Evolutionary conservation across 1,284 basidiomycete species (phyloP), one percentile per base, ranked within the genome.

Genomic region (Naganishia sp.): DNA sequence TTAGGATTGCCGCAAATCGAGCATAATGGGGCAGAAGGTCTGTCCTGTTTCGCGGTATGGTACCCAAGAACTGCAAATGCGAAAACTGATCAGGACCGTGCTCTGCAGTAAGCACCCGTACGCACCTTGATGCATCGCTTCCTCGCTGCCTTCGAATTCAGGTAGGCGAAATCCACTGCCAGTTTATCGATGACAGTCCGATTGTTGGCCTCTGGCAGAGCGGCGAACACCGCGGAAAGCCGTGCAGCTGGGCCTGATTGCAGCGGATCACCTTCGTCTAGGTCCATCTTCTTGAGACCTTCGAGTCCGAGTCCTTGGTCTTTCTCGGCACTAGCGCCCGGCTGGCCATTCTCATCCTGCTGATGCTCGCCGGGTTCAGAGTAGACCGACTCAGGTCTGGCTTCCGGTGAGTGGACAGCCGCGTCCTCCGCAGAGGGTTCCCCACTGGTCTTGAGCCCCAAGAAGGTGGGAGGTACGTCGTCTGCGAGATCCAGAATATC

Each of bases 11-110:
- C 6, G 93, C 85, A 41, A 99, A 82, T 52, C 96, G 84, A 6
- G 93, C 88, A 76, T 98, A 99, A 79, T 98, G 92, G 0, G 96
- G 94, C 45, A 98, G 79, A 28, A 99, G 82, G 77, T 99, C 96
- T 6, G 86, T 89, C 39, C 96, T 85, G 71, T 89, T 92, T 80
- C 93, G 92, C 0, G 92, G 90, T 4, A 94, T 87, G 71, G 90
- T 87, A 5, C 84, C 83, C 71, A 99, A 83, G 73, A 92, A 93
- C 92, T 95, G 72, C n/a, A 28, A 25, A 13, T 13, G 11, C 23
- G 32, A 17, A 23, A 41, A 21, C 7, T 23, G 47, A 21, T 43
- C 41, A 28, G 23, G 28, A 35, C 18, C 31, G 18, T 17, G 7
- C 18, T 41, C 17, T 5, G 18, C n/a, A 35, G 23, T 39, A 11